phyloP scores from a whole-genome alignment of 1,284 basidiomycete genomes.

The Irpex rosettiformis region DNA sequence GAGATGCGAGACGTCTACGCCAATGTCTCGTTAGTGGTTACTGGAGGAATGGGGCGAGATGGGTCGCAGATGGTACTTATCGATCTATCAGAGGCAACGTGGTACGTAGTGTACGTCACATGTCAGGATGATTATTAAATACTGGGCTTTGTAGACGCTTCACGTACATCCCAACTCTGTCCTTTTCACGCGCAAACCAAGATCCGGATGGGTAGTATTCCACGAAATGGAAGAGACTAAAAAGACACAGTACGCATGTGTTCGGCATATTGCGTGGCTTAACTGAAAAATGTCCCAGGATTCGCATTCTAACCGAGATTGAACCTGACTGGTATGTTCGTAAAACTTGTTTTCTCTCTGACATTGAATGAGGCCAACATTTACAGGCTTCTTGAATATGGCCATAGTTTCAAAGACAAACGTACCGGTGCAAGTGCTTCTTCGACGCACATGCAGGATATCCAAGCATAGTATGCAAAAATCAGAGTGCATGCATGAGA shows the following conservation, averaged over 20 bases:
- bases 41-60: constrained; percentile 90
- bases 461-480: background rate
- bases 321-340: constrained; percentile 54
- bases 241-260: constrained; percentile 69
- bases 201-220: constrained; percentile 90
- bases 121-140: too few relatives aligned
- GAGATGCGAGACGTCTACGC: constrained; percentile 75
- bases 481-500: too few relatives aligned
- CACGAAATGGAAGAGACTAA: constrained; percentile 97
- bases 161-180: constrained; percentile 94
- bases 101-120: too few relatives aligned
- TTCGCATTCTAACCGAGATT: constrained; percentile 54
- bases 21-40: constrained; percentile 90
- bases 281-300: constrained; percentile 30
- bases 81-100: constrained; percentile 78
- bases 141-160: constrained; percentile 51
- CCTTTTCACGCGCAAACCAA: constrained; percentile 88
- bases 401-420: constrained; percentile 9
- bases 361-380: background rate
- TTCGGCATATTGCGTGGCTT: background rate
- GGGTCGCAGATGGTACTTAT: constrained; percentile 89
- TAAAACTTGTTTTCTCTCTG: background rate
- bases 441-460: background rate
- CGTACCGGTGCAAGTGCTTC: constrained; percentile 2
- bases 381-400: constrained; percentile 9